Base-by-base conservation (phyloP, 108 stramenopile species). In the Cyclostephanos tholiformis region DNA sequence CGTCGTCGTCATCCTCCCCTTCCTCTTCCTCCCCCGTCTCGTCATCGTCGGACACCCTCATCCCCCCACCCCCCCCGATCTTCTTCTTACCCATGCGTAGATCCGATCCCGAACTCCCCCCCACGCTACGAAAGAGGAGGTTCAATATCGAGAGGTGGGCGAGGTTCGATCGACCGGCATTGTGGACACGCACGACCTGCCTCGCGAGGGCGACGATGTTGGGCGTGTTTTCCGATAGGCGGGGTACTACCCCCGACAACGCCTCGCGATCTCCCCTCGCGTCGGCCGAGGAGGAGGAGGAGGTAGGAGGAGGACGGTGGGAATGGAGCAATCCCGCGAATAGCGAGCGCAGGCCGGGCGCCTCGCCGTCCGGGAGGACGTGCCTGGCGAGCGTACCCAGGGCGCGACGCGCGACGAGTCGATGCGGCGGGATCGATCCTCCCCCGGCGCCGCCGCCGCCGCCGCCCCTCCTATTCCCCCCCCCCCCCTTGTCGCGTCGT, bases 111-210 rank as follows among this genome's bases (percentile, higher is more conserved):
- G 72, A 29, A 10, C 76, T 56, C 4, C 91, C 95, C 6, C 92
- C 95, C 49, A 93, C 90, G 43, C 84, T 82, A 8, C 92, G 86
- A 80, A 95, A 95, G n/a, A 96, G 41, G 38, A 92, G 63, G 77
- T 92, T 93, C 63, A 91, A 55, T 13, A 93, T 67, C 22, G 56
- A 22, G 38, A 88, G 73, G 58, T 92, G 89, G 19, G 85, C 77
- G 27, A 58, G 51, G 72, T 90, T 91, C 10, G 92, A 69, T 55
- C 88, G 75, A 2, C 71, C 66, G 44, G 44, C 3, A 27, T 87
- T 49, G 65, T 87, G 83, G 36, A 74, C 44, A 14, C 46, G 23
- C 64, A 87, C 64, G 35, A 87, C 36, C 25, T 63, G 23, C 22
- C 38, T 51, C 12, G 87, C 81, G 19, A 88, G 48, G 4, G 39